These are phyloP conservation scores for Enteropsectra breve DNA, from an alignment of 371 early-diverging fungal genomes.

Conservation along the genomic window DNA sequence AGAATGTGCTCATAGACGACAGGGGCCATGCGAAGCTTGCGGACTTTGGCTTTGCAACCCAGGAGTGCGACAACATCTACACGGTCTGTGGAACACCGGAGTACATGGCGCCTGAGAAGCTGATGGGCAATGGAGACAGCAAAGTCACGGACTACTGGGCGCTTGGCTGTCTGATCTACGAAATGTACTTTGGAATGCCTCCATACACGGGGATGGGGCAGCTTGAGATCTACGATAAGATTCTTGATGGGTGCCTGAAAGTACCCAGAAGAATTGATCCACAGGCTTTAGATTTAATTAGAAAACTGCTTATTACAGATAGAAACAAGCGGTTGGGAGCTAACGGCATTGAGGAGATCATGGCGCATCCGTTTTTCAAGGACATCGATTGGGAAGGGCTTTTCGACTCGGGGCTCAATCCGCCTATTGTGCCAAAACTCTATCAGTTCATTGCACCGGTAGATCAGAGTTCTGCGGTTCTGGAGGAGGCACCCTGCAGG, in stretches of 20 bases:
- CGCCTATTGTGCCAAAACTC: constrained; percentile 74
- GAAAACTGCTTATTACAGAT: constrained; percentile 65
- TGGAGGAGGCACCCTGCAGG: not conserved
- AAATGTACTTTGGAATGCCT: constrained; percentile 80
- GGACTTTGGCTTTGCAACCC: constrained; percentile 95
- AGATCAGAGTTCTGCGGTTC: not conserved
- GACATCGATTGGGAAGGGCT: constrained; percentile 75
- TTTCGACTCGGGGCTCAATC: constrained; percentile 64
- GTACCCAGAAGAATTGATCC: constrained; percentile 73
- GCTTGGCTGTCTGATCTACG: constrained; percentile 81
- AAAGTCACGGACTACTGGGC: constrained; percentile 90
- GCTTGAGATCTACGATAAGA: constrained; percentile 53
- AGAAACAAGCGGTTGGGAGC: constrained; percentile 67
- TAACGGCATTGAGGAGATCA: constrained; percentile 66
- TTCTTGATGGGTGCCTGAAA: constrained; percentile 25
- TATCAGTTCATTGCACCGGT: not conserved
- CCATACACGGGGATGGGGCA: constrained; percentile 65
- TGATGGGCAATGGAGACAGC: constrained; percentile 81
- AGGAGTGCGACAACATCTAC: constrained; percentile 66
- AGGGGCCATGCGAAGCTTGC: constrained; percentile 90
- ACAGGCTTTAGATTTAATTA: constrained; percentile 62
- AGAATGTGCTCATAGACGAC: constrained; percentile 76
- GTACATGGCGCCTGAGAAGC: constrained; percentile 95
- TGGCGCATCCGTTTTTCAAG: constrained; percentile 71
- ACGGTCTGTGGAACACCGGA: constrained; percentile 83